Evolutionary conservation across 192 early-diverging fungal genomes (phyloP).

Genomic region (Backusella liffmaniae): DNA sequence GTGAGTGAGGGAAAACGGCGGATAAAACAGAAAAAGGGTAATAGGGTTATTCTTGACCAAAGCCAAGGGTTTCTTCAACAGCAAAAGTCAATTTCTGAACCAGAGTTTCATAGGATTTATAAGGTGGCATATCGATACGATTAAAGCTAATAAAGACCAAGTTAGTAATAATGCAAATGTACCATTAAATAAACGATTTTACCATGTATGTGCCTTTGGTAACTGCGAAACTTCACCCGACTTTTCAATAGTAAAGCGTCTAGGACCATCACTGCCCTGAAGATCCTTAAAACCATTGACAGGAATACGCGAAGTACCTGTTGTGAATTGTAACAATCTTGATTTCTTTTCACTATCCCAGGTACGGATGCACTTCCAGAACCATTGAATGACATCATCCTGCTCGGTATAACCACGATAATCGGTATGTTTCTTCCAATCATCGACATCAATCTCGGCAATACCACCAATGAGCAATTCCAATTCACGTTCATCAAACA

Average conservation of each 20-base stretch:
- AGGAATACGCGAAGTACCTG: slow-evolving; percentile 97
- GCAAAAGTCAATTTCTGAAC: slow-evolving; percentile 66
- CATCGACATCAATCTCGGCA: slow-evolving; percentile 94
- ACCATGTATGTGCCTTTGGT: slow-evolving; percentile 96
- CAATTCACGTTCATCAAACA: slow-evolving; percentile 98
- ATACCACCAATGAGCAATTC: slow-evolving; percentile 97
- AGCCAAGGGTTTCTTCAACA: slow-evolving; percentile 95
- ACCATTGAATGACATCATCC: slow-evolving; percentile 93
- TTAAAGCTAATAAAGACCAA: slow-evolving; percentile 70
- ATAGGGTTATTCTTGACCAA: slow-evolving; percentile 71
- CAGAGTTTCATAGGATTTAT: slow-evolving; percentile 76
- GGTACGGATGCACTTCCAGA: slow-evolving; percentile 89
- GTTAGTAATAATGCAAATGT: slow-evolving; percentile 27
- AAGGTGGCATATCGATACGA: slow-evolving; percentile 94
- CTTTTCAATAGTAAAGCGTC: slow-evolving; percentile 95
- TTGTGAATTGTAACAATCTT: slow-evolving; percentile 94
- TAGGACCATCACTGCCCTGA: slow-evolving; percentile 94
- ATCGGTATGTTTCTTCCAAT: slow-evolving; percentile 99
- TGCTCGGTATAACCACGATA: slow-evolving; percentile 96
- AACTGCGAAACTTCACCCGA: slow-evolving; percentile 81
- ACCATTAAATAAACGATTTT: not conserved
- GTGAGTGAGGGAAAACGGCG: not conserved
- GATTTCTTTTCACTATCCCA: slow-evolving; percentile 96
- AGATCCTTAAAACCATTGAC: slow-evolving; percentile 99
- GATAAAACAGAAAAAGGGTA: not conserved